These are phyloP conservation scores for Phylloporus scabripes DNA, from an alignment of 768 basidiomycete genomes.

Conservation along the genomic window DNA sequence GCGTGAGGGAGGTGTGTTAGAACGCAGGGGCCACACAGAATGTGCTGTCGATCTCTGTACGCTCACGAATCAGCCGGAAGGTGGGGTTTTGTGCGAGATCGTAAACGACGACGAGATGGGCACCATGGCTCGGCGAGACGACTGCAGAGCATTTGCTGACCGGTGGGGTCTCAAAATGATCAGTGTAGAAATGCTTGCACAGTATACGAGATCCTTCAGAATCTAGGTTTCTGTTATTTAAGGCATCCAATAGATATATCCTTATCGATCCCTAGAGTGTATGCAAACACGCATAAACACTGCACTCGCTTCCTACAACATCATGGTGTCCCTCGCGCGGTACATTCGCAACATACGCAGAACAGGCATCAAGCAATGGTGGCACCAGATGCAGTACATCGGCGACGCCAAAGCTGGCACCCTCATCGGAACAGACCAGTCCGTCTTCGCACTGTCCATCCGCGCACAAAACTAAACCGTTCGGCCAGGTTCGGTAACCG, in stretches of 20 bases:
- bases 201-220: constrained; percentile 30
- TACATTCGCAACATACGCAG: constrained; percentile 72
- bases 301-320: neutral
- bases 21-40: constrained; percentile 93
- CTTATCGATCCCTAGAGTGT: neutral
- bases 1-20: constrained; percentile 75
- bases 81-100: constrained; percentile 87
- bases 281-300: constrained; percentile 23
- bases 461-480: neutral
- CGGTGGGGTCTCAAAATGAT: constrained; percentile 91
- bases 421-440: constrained; percentile 79
- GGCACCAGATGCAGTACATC: constrained; percentile 88
- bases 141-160: constrained; percentile 87
- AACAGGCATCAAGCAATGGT: constrained; percentile 82
- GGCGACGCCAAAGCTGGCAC: constrained; percentile 88
- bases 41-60: constrained; percentile 81
- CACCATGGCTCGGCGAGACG: constrained; percentile 92
- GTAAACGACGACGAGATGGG: constrained; percentile 89
- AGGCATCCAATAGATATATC: no score
- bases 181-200: constrained; percentile 78
- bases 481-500: constrained; percentile 81
- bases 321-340: constrained; percentile 69
- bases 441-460: constrained; percentile 29
- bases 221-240: neutral
- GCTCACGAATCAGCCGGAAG: constrained; percentile 56